A percentile compares a stretch with the other conserved stretches of the same genome.
These are phyloP conservation scores for Corymbia maculata DNA, from an alignment of 345 rosid genomes.

Conservation along the genomic window DNA sequence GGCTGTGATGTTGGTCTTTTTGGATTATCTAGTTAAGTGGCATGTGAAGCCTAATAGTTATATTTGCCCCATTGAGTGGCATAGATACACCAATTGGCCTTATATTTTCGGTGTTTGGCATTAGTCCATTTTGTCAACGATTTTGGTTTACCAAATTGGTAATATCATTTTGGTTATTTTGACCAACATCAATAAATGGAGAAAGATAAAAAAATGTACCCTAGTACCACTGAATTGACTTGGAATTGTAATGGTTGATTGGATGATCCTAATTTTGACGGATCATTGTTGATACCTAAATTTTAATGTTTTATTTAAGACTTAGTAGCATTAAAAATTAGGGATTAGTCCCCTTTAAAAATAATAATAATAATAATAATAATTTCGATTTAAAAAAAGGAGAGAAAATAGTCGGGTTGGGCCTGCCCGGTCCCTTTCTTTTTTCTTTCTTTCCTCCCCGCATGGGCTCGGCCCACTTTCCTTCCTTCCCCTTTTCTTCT, in stretches of 20 bases:
- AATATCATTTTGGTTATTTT: not conserved
- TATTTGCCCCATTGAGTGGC: not conserved
- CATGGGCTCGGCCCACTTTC: too few relatives aligned
- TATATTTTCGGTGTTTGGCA: not conserved
- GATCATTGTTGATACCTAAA: too few relatives aligned
- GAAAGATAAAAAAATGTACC: not conserved
- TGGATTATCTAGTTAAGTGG: not conserved
- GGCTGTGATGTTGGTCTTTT: not conserved
- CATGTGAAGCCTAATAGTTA: not conserved
- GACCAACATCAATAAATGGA: not conserved
- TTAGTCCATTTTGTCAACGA: not conserved
- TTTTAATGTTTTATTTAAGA: too few relatives aligned
- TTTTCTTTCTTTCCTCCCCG: too few relatives aligned
- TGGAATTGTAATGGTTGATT: not conserved
- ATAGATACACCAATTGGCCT: not conserved
- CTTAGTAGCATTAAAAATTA: too few relatives aligned
- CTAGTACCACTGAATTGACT: not conserved
- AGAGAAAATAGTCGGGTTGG: too few relatives aligned
- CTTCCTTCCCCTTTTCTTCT: too few relatives aligned
- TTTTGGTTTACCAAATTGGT: not conserved
- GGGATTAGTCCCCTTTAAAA: too few relatives aligned
- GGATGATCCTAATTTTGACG: not conserved
- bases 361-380: too few relatives aligned
- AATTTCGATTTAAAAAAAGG: too few relatives aligned
- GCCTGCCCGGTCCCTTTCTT: too few relatives aligned